Evolutionary conservation across 441 rosid species (phyloP), one percentile per base, ranked within the genome.

Genomic region (Adansonia rubrostipa): DNA sequence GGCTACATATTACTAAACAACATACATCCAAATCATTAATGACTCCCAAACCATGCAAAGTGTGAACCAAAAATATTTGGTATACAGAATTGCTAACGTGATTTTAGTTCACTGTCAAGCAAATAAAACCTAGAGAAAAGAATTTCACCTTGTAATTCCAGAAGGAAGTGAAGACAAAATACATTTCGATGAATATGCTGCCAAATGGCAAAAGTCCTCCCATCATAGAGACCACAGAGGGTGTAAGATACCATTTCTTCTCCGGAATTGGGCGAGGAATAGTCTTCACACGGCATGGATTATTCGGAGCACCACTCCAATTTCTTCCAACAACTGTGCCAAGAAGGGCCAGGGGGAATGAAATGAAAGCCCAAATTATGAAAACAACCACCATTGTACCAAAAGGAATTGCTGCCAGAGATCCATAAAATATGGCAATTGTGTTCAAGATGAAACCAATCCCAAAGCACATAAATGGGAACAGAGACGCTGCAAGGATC

Each of bases 351-450:
- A 95, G 89, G 80, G 98, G 99, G 91, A 95, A 93, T 51, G 98
- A 95, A 86, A 95, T 95, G 82, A 95, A 95, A 36, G 93, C 99
- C 98, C 99, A 95, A 70, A 93, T 95, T 75, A 95, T 86, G 22
- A 93, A 91, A 75, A 95, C 97, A 48, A 95, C 98, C 79, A 93
- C 96, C 91, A 95, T 95, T n/a, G 99, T 93, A 77, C 98, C 97
- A 81, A 95, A 95, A 20, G 99, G 99, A 83, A 95, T 95, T 48
- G 99, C 99, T 1, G 99, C 99, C 58, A 95, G 85, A 60, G 99
- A 95, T 77, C 99, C 99, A 47, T 95, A 93, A 81, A 93, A 93
- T 81, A 95, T 95, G 64, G 98, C 98, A 56, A 93, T 79, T 57
- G 98, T 93, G 84, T 93, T 95, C 90, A 95, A 86, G 83, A 89